These are phyloP conservation scores for Hsuehochloa calcarea DNA, from an alignment of 176 grass and related monocot species.

Conservation along the genomic window DNA sequence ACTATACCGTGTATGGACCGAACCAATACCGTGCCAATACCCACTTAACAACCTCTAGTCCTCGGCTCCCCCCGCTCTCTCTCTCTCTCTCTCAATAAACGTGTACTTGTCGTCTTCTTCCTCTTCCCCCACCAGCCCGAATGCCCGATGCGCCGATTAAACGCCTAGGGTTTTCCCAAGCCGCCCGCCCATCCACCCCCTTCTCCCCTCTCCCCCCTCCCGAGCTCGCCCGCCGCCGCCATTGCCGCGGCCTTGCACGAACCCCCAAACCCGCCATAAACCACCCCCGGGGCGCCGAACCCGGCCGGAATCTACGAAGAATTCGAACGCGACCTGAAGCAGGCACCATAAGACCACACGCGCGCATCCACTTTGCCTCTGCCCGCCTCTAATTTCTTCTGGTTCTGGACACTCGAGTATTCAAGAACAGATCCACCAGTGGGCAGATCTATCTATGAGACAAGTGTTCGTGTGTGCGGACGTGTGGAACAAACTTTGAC, in stretches of 20 bases:
- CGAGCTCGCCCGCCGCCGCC: constrained; percentile 1
- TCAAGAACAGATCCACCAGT: constrained; percentile 43
- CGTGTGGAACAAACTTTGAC: constrained; percentile 11
- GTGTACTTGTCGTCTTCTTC: neutral
- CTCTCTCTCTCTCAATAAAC: neutral
- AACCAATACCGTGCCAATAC: no score
- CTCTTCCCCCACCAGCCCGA: neutral
- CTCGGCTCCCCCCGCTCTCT: no score
- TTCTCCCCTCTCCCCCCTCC: neutral
- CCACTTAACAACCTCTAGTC: no score
- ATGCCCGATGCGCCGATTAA: neutral
- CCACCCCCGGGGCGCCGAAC: neutral
- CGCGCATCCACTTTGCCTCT: neutral
- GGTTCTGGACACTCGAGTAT: neutral
- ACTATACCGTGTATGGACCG: no score
- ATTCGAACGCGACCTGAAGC: constrained; percentile 36
- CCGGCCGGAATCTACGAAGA: neutral
- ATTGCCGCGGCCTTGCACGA: constrained; percentile 28
- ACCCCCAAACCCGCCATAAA: neutral
- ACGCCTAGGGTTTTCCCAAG: constrained; percentile 38
- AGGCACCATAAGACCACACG: constrained; percentile 21
- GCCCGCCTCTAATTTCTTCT: neutral
- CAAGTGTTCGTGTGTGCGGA: constrained; percentile 6
- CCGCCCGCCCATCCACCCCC: neutral
- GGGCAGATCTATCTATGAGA: constrained; percentile 9